Base-by-base conservation (phyloP, 805 yeast genomes). In the Yarrowia deformans region DNA sequence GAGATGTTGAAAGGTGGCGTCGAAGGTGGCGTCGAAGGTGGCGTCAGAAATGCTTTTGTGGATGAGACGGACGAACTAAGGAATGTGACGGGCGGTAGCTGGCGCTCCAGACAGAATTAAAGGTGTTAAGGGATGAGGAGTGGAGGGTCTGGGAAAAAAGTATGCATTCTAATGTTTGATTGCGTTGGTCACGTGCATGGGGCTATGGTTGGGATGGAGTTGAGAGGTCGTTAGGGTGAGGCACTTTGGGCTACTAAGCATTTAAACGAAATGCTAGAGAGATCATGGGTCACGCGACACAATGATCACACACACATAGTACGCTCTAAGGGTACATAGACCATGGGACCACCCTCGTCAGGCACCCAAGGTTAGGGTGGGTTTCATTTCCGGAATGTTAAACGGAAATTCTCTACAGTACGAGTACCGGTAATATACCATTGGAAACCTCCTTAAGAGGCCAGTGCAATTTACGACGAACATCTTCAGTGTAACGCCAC, bases 181-280 rank as follows among this genome's bases (percentile, higher is more conserved):
- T 54, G 60, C 60, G 60, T 54, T 54, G 19, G 60, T 54, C 60
- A 54, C 60, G 60, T 54, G 58, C 5, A 8, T 14, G 64, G 16
- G 43, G 16, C 8, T 6, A 8, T 4, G 3, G 29, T 34, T 34
- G 37, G 37, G 10, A 34, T 9, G 37, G 8, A 8, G 37, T 8
- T 8, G 10, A 34, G 37, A 6, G 37, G 10, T 7, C 10, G 37
- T 1, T 34, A 3, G 37, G 37, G 37, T 6, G 1, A 9, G 10
- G 29, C 29, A 23, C 4, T 23, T 23, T 23, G 2, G 29, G 29
- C 4, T 23, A 23, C 29, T 23, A 23, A 23, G 29, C 29, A 23
- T 2, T 23, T 23, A 23, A 2, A 23, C 4, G 29, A 23, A 23
- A 6, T 3, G 6, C 8, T 34, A 34, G 37, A 8, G 37, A 34